Evolutionary conservation across 2,329 filamentous ascomycete species (phyloP).

Genomic region (Teratosphaeria gauchensis): DNA sequence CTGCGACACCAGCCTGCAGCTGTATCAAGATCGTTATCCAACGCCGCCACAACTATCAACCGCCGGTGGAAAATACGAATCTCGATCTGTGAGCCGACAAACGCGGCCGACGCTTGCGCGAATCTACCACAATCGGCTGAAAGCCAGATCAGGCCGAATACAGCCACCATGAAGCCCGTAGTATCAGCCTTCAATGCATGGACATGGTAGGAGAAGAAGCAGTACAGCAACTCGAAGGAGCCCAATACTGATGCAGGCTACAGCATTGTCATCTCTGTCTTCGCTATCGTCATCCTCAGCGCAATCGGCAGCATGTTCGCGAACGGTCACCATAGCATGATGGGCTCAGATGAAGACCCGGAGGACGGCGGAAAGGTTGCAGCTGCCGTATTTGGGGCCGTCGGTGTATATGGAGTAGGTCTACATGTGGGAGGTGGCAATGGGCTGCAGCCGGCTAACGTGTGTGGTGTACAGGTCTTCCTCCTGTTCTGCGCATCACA

Average conservation of each 20-base stretch:
- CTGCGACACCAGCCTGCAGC: background rate
- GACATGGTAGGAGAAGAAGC: constrained; percentile 56
- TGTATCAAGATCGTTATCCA: background rate
- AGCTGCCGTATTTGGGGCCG: constrained; percentile 75
- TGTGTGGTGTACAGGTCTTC: constrained; percentile 53
- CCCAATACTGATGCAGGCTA: background rate
- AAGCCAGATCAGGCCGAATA: background rate
- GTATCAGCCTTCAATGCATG: constrained; percentile 80
- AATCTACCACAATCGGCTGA: background rate
- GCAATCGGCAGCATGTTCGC: constrained; percentile 63
- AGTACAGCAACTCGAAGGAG: background rate
- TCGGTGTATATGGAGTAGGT: constrained; percentile 80
- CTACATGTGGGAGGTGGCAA: background rate
- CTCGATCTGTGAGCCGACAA: background rate
- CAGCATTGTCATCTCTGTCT: constrained; percentile 61
- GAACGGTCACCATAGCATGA: constrained; percentile 68
- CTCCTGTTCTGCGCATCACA: constrained; percentile 86
- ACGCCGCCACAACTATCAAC: background rate
- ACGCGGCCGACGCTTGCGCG: background rate
- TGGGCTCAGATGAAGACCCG: constrained; percentile 56
- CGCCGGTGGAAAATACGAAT: background rate
- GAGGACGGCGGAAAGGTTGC: constrained; percentile 68
- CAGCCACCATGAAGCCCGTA: constrained; percentile 75
- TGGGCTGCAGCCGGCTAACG: background rate
- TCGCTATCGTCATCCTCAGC: constrained; percentile 56